Evolutionary conservation across 371 early-diverging fungal species (phyloP).

Genomic region (Umbelopsis sp.): DNA sequence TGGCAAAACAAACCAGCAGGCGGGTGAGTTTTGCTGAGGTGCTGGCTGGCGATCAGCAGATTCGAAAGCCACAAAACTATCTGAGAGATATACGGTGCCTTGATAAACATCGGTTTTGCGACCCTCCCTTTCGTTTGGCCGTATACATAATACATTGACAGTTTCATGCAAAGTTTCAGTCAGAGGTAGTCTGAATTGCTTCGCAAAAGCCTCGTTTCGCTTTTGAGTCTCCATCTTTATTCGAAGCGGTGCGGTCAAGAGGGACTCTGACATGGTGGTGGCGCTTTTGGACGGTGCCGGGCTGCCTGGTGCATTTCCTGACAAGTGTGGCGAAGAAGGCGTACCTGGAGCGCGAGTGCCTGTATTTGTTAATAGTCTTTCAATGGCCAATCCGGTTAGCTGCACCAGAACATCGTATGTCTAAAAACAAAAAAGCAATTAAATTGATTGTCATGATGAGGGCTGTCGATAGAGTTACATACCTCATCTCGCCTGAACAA

Average conservation of each 20-base stretch:
- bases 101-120: constrained; percentile 35
- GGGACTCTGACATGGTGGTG: constrained; percentile 14
- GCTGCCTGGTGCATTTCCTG: constrained; percentile 8
- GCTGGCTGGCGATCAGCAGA: constrained; percentile 57
- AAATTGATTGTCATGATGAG: background rate
- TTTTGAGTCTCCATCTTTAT: constrained; percentile 72
- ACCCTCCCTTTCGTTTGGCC: constrained; percentile 28
- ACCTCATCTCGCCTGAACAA: constrained; percentile 92
- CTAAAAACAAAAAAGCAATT: constrained; percentile 21
- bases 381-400: constrained; percentile 84
- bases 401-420: constrained; percentile 91
- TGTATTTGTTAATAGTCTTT: constrained; percentile 80
- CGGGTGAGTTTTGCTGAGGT: constrained; percentile 46
- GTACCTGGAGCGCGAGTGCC: constrained; percentile 67
- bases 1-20: constrained; percentile 80
- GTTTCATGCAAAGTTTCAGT: constrained; percentile 66
- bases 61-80: constrained; percentile 80
- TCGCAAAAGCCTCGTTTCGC: constrained; percentile 73
- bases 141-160: constrained; percentile 57
- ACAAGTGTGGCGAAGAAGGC: constrained; percentile 29
- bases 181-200: constrained; percentile 70
- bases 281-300: background rate
- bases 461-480: background rate
- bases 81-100: constrained; percentile 83
- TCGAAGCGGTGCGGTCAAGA: constrained; percentile 54